A percentile compares a stretch with the other conserved stretches of the same genome.
These are phyloP conservation scores for Fusarium staphyleae DNA, from an alignment of 2,329 filamentous ascomycete genomes.

Conservation along the genomic window DNA sequence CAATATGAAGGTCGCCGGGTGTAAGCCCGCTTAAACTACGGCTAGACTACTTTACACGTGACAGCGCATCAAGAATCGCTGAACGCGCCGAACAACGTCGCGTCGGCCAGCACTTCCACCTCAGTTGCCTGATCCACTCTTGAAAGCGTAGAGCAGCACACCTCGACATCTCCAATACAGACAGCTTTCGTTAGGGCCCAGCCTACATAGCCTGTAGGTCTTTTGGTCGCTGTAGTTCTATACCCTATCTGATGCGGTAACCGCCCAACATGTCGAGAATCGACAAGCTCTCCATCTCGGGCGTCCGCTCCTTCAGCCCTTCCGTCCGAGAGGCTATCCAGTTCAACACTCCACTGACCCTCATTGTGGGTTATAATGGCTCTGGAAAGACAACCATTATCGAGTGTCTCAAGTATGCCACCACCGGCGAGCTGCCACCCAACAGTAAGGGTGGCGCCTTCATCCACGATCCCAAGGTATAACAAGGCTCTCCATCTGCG, in stretches of 20 bases:
- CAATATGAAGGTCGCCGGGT: not conserved
- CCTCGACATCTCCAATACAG: not conserved
- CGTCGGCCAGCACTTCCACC: conserved; percentile 15
- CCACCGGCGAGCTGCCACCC: conserved; percentile 89
- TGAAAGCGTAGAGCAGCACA: not conserved
- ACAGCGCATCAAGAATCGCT: conserved; percentile 23
- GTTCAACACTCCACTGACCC: conserved; percentile 88
- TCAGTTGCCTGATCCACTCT: conserved; percentile 14
- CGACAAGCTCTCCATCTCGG: conserved; percentile 86
- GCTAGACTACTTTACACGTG: conserved; percentile 17
- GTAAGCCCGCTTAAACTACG: conserved; percentile 14
- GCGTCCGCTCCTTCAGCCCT: conserved; percentile 85
- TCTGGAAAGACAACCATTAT: conserved; percentile 99
- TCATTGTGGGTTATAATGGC: conserved; percentile 97
- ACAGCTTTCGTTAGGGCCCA: not conserved
- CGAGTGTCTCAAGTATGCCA: conserved; percentile 97
- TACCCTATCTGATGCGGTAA: conserved; percentile 19
- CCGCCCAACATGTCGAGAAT: conserved; percentile 72
- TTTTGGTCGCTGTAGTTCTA: not conserved
- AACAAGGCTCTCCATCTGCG: not conserved
- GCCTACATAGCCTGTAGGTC: not conserved
- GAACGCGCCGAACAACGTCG: conserved; percentile 26
- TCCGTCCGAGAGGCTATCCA: conserved; percentile 77
- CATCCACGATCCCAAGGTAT: conserved; percentile 92
- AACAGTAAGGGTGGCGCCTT: conserved; percentile 92